Percentiles rank a stretch among this genome's conserved stretches.
These are phyloP conservation scores for Caloboletus inedulis DNA, from an alignment of 1,284 basidiomycete species.

Conservation along the genomic window DNA sequence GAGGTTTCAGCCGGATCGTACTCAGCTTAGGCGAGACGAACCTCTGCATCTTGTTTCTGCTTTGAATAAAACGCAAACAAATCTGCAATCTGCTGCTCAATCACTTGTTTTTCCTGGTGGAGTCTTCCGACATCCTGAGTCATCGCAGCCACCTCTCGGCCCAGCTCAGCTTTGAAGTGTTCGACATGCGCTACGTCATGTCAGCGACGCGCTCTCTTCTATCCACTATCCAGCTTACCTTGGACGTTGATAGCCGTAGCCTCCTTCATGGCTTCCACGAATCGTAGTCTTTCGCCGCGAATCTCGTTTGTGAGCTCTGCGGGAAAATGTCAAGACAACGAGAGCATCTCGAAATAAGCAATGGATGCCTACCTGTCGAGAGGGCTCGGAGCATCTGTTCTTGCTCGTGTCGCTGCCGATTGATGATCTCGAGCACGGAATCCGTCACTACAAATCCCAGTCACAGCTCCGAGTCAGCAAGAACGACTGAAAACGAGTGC, in stretches of 20 bases:
- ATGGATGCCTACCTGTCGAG: conserved; percentile 49
- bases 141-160: conserved; percentile 70
- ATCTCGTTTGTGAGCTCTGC: conserved; percentile 78
- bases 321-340: background rate
- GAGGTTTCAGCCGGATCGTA: background rate
- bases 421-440: conserved; percentile 57
- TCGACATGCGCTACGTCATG: conserved; percentile 67
- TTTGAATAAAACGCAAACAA: conserved; percentile 71
- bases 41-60: conserved; percentile 50
- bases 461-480: background rate
- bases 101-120: conserved; percentile 65
- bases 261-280: conserved; percentile 89
- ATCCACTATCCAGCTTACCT: conserved; percentile 41
- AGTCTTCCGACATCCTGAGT: conserved; percentile 71
- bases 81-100: conserved; percentile 74
- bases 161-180: conserved; percentile 77
- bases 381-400: conserved; percentile 62
- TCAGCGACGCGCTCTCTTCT: conserved; percentile 6
- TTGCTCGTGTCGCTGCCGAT: conserved; percentile 67
- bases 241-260: conserved; percentile 84
- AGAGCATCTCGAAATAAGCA: background rate
- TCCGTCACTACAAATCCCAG: conserved; percentile 45
- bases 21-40: conserved; percentile 17
- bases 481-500: background rate
- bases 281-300: conserved; percentile 76